Conservation (phyloP, 2,329 filamentous ascomycete species). For the Cryphonectria parasitica region DNA sequence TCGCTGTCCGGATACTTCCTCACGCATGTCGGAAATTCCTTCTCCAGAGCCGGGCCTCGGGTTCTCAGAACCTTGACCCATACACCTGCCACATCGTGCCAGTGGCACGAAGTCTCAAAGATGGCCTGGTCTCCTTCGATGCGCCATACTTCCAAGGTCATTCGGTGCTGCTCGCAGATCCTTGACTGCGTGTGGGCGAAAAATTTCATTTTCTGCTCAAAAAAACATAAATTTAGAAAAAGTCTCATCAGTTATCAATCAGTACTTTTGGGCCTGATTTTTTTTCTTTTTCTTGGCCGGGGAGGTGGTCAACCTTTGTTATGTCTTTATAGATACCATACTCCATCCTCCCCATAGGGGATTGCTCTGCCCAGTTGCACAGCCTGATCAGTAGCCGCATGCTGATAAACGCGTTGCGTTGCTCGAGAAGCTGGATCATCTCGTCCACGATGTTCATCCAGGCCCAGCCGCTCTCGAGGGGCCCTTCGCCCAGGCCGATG, state of each 20-base stretch:
- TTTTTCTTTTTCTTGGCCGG: neutral
- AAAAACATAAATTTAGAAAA: neutral
- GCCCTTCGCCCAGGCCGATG: slow-evolving; percentile 37
- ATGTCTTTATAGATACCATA: neutral
- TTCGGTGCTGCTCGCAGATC: slow-evolving; percentile 12
- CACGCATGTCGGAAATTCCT: neutral
- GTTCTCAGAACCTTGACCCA: neutral
- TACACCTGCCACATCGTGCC: neutral
- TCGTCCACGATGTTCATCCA: slow-evolving; percentile 37
- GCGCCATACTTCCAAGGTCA: slow-evolving; percentile 23
- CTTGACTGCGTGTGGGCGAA: slow-evolving; percentile 21
- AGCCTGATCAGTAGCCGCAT: slow-evolving; percentile 40
- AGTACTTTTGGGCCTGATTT: neutral
- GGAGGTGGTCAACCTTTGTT: too few relatives aligned
- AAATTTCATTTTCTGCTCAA: slow-evolving; percentile 9
- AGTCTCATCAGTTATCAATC: neutral
- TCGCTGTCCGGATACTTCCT: slow-evolving; percentile 25
- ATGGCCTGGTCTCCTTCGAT: slow-evolving; percentile 21
- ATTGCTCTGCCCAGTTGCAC: slow-evolving; percentile 25
- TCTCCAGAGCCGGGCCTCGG: too few relatives aligned
- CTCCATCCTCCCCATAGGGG: neutral
- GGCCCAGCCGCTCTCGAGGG: slow-evolving; percentile 34
- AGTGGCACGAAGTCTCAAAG: neutral
- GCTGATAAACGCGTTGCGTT: slow-evolving; percentile 35
- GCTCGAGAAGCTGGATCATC: slow-evolving; percentile 35